Percentiles rank a stretch among this genome's conserved stretches.
These are phyloP conservation scores for Fusarium agapanthi DNA, from an alignment of 2,329 filamentous ascomycete species.

Conservation along the genomic window DNA sequence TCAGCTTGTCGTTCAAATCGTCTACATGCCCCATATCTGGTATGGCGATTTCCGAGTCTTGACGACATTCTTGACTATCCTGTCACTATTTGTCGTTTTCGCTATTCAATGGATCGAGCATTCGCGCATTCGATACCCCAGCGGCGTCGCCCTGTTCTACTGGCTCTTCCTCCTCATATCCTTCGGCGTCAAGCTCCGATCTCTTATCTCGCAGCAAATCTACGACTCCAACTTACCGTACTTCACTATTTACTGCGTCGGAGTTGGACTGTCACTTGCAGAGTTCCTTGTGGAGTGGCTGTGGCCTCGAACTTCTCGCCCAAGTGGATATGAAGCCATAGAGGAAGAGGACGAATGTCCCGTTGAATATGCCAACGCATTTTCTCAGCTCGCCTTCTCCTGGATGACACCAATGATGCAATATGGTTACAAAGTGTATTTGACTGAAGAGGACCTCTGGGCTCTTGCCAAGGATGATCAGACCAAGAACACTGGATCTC, in stretches of 20 bases:
- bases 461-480: conserved; percentile 83
- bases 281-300: conserved; percentile 88
- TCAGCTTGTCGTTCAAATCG: conserved; percentile 80
- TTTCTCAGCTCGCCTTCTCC: conserved; percentile 91
- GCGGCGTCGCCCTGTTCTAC: conserved; percentile 89
- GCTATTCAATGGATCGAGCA: conserved; percentile 88
- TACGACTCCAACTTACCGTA: conserved; percentile 74
- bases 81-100: conserved; percentile 79
- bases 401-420: conserved; percentile 99
- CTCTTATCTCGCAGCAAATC: conserved; percentile 79
- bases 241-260: conserved; percentile 79
- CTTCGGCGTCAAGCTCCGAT: conserved; percentile 84
- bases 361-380: conserved; percentile 91
- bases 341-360: conserved; percentile 72
- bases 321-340: conserved; percentile 65
- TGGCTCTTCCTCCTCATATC: conserved; percentile 88
- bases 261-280: conserved; percentile 72
- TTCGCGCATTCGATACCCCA: conserved; percentile 81
- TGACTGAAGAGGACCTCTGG: conserved; percentile 97
- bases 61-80: conserved; percentile 76
- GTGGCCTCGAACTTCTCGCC: conserved; percentile 74
- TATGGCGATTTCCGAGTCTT: conserved; percentile 86
- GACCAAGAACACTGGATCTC: conserved; percentile 75
- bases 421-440: conserved; percentile 87
- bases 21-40: conserved; percentile 75